Conservation (phyloP, 163 green algal species). For the Prototheca stagnorum region DNA sequence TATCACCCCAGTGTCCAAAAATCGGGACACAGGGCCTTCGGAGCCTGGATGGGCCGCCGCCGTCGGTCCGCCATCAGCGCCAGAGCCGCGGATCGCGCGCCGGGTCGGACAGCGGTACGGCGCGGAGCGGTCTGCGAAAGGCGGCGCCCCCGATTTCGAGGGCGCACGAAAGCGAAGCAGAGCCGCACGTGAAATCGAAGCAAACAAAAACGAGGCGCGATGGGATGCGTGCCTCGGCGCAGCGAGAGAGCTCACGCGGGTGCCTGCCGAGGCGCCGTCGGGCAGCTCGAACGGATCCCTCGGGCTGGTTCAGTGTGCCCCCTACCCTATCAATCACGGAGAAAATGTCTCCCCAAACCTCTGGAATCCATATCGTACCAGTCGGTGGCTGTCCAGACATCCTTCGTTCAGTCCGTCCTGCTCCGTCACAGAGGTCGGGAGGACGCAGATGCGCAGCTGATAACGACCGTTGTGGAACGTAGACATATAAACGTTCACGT, state of each 20-base stretch:
- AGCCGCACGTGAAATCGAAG: no score
- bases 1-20: no score
- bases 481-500: constrained; percentile 1
- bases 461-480: constrained; percentile 12
- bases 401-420: constrained; percentile 5
- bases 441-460: constrained; percentile 9
- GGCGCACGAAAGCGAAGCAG: no score
- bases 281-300: not conserved
- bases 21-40: no score
- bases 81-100: no score
- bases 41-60: no score
- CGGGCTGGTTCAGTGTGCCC: no score
- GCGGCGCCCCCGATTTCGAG: no score
- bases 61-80: no score
- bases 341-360: not conserved
- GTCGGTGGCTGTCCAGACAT: constrained; percentile 6
- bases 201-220: no score
- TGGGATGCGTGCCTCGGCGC: not conserved
- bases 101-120: no score
- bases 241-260: not conserved
- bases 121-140: no score
- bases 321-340: not conserved
- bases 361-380: not conserved
- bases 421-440: not conserved
- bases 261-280: not conserved